Conservation (phyloP, 257 asterid species). For the Solanum commersonii region DNA sequence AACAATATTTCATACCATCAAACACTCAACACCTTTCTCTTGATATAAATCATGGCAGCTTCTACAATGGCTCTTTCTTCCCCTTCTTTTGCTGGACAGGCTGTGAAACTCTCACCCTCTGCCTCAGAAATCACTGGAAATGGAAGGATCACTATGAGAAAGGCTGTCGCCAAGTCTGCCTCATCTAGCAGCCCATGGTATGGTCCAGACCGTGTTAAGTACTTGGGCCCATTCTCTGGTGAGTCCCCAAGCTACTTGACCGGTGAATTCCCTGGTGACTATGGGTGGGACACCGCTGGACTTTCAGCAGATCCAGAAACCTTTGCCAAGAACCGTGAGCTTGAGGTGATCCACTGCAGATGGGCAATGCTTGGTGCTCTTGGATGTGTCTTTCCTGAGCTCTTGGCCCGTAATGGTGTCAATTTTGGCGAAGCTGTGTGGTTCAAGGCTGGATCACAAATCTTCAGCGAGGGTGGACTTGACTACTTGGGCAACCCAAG, state of each 20-base stretch:
- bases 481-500: slow-evolving; percentile 69
- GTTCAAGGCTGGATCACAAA: slow-evolving; percentile 70
- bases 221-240: slow-evolving; percentile 66
- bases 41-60: neutral
- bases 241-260: slow-evolving; percentile 63
- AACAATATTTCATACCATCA: neutral
- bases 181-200: slow-evolving; percentile 57
- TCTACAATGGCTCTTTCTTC: slow-evolving; percentile 17
- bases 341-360: slow-evolving; percentile 60
- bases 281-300: slow-evolving; percentile 62
- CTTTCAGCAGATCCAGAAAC: slow-evolving; percentile 69
- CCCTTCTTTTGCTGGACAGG: slow-evolving; percentile 8
- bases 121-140: neutral
- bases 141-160: slow-evolving; percentile 11
- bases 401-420: slow-evolving; percentile 55
- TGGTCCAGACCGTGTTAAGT: slow-evolving; percentile 52
- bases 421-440: slow-evolving; percentile 70
- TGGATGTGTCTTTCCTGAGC: slow-evolving; percentile 74
- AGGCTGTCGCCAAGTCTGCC: slow-evolving; percentile 1
- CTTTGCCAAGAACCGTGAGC: slow-evolving; percentile 66
- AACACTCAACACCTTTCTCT: neutral
- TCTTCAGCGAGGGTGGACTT: slow-evolving; percentile 60
- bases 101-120: slow-evolving; percentile 1
- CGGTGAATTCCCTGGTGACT: slow-evolving; percentile 68
- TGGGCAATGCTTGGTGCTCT: slow-evolving; percentile 89